These are phyloP conservation scores for Raffaelea ambrosiae DNA, from an alignment of 2,329 filamentous ascomycete genomes.

Conservation along the genomic window DNA sequence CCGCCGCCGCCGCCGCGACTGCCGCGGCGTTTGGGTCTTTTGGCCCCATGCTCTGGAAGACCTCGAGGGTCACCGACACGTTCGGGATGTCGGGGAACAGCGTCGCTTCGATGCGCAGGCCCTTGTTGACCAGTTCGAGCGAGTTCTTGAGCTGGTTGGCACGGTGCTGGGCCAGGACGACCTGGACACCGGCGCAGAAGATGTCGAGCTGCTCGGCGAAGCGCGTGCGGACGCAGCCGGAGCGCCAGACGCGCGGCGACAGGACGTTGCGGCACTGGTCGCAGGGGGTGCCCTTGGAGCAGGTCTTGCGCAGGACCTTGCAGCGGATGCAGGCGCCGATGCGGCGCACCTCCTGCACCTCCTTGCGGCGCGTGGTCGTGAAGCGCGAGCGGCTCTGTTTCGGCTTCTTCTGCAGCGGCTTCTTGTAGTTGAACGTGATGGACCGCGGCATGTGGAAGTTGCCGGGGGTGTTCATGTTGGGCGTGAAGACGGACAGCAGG, in stretches of 20 bases:
- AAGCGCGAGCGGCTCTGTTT: constrained; percentile 50
- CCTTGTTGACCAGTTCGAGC: constrained; percentile 38
- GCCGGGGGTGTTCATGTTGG: constrained; percentile 18
- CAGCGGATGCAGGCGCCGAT: constrained; percentile 59
- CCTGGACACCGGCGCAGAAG: constrained; percentile 56
- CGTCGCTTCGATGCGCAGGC: constrained; percentile 45
- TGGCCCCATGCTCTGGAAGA: constrained; percentile 28
- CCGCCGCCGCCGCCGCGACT: constrained; percentile 3
- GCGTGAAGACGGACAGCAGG: constrained; percentile 18
- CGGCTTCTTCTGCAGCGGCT: constrained; percentile 36
- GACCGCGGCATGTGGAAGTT: no score
- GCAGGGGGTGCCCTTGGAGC: constrained; percentile 55
- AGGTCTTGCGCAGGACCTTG: constrained; percentile 57
- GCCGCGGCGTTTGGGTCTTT: constrained; percentile 17
- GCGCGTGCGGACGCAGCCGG: constrained; percentile 53
- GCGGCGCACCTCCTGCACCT: constrained; percentile 57
- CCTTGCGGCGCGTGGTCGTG: constrained; percentile 48
- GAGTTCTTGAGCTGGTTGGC: constrained; percentile 46
- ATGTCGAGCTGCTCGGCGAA: constrained; percentile 54
- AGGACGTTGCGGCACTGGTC: constrained; percentile 56
- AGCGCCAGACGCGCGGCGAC: constrained; percentile 56
- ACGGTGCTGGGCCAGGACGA: constrained; percentile 51
- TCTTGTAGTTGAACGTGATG: constrained; percentile 49
- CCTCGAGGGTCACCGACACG: constrained; percentile 33
- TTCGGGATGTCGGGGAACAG: constrained; percentile 39